Evolutionary conservation across 306 rosid genomes (phyloP), one percentile per base, ranked within the genome.

Genomic region (Pterocarpus macrocarpus): DNA sequence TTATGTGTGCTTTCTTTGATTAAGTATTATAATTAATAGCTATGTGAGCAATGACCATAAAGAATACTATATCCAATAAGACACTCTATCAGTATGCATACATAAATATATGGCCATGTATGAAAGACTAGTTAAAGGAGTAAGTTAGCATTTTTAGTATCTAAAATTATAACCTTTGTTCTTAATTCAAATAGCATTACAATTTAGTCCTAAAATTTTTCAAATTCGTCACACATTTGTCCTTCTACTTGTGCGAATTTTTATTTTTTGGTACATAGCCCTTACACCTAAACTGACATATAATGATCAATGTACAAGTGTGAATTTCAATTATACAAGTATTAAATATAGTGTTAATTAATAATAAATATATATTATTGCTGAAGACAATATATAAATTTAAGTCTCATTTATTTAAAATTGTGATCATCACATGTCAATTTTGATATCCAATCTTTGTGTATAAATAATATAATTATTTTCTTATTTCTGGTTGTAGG

Each of bases 1-100:
- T 47, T 79, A 9, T 66, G n/a, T 66, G n/a, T 78, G 71, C 50
- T 78, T 44, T 71, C 63, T 77, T 22, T 70, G 63, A 76, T 71
- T 61, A 74, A 16, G 62, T 38, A 38, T 16, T 62, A 9, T 33
- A 47, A 8, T 34, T 45, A 34, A 70, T 53, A 44, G 32, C 34
- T 41, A 35, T 44, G 57, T 35, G 16, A 16, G 44, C 44, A 69
- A 47, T 28, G 12, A 53, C 43, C 39, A 16, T 11, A 15, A 65
- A 14, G 65, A 78, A 61, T 64, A 68, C 14, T 17, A 11, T 61
- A 52, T 83, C 63, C 28, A 69, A 77, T 83, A 64, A 64, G 73
- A 77, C 55, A 17, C 13, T 4, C 32, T 50, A 44, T 57, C 1
- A 13, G 50, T 11, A 16, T 71, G 38, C 33, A 6, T 11, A 15